Percentiles rank a stretch among this genome's conserved stretches.
Conservation (phyloP, 2,329 filamentous ascomycete species). For the Cryphonectria naterciae region DNA sequence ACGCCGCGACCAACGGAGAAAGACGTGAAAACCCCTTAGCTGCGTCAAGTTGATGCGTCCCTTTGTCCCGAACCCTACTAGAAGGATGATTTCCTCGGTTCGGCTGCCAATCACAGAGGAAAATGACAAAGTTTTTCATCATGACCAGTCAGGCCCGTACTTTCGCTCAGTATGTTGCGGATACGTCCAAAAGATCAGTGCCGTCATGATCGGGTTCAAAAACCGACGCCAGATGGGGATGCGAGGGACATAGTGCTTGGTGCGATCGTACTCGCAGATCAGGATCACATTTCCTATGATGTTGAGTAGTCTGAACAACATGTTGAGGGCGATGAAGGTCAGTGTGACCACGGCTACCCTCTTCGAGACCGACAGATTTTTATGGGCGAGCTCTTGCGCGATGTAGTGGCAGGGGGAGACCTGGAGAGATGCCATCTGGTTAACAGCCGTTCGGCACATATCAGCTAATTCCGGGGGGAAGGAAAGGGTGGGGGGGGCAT, state of each 20-base stretch:
- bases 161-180: conserved; percentile 45
- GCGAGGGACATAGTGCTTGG: conserved; percentile 41
- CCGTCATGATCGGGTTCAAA: conserved; percentile 37
- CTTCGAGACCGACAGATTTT: neutral
- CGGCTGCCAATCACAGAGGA: neutral
- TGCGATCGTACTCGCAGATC: conserved; percentile 44
- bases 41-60: neutral
- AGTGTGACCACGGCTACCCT: conserved; percentile 23
- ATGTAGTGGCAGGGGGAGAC: conserved; percentile 37
- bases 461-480: conserved; percentile 3
- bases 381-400: conserved; percentile 24
- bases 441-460: neutral
- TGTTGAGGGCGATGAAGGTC: conserved; percentile 30
- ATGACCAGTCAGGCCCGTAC: conserved; percentile 37
- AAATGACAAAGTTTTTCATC: neutral
- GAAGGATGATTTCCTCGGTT: neutral
- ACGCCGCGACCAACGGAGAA: neutral
- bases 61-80: neutral
- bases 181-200: conserved; percentile 48
- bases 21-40: neutral
- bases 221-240: conserved; percentile 34
- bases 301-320: conserved; percentile 45
- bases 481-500: conserved; percentile 16
- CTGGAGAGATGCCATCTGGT: conserved; percentile 33
- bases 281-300: conserved; percentile 44